Base-by-base conservation (phyloP, 1,139 yeast species). In the Candida sanyaensis region DNA sequence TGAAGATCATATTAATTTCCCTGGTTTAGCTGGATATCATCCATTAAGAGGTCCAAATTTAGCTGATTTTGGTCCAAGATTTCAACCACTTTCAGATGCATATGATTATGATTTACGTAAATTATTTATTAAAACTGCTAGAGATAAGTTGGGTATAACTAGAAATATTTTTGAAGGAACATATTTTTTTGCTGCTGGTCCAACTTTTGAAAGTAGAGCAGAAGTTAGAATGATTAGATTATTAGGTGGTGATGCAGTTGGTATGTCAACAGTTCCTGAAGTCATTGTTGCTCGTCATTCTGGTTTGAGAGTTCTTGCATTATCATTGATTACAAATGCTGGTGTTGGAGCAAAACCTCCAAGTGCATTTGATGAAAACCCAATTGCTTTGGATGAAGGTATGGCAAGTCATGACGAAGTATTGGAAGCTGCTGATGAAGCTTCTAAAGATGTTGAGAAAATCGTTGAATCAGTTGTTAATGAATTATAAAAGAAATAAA, bases 251-350 rank as follows among this genome's bases (percentile, higher is more conserved):
- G 97, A 93, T 66, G 89, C 96, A 0, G 98, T 92, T 5, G 99
- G 99, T 3, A 93, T 93, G 99, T 88, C 96, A 50, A 93, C 98
- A 0, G 97, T 92, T 32, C 97, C 99, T 0, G 99, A 93, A 66
- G 96, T 90, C 2, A 82, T 91, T 54, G 86, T 89, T 11, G 98
- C 97, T 3, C 84, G 97, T 61, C 98, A 93, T 65, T 79, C 86
- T 49, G 96, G 91, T 0, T 66, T 95, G 69, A 77, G 75, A 54
- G 96, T 90, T 4, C 72, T 93, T 52, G 98, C 97, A 0, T 66
- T 93, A 46, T 86, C 96, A 51, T 77, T 93, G 53, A 86, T 93
- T 53, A 93, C 98, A 28, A 93, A 93, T 62, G 84, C 81, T 2
- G 92, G 89, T 34, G 88, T 91, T 8, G 78, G 80, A 23, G 87